A percentile compares a stretch with the other conserved stretches of the same genome.
phyloP scores from a whole-genome alignment of 148 eudicot genomes.

The Pharnaceum exiguum region DNA sequence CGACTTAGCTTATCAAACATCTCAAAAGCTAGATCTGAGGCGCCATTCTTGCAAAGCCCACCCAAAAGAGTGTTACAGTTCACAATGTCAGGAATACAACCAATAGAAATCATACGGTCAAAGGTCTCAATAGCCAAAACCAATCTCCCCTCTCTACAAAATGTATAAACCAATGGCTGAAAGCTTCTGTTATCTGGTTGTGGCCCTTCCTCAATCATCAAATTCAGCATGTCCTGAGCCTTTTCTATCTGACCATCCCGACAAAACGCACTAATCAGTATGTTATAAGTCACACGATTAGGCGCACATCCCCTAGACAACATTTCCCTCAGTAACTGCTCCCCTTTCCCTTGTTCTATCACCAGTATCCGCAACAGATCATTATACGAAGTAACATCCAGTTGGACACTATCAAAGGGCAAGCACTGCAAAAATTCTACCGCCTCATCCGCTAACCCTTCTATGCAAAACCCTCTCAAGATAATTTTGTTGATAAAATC shows the following conservation, averaged over 20 bases:
- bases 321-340: constrained; percentile 52
- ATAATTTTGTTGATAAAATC: constrained; percentile 51
- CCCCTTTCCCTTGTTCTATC: constrained; percentile 49
- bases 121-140: constrained; percentile 53
- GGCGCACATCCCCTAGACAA: constrained; percentile 41
- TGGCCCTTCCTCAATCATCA: constrained; percentile 50
- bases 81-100: constrained; percentile 61
- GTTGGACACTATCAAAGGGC: constrained; percentile 41
- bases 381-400: constrained; percentile 58
- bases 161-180: constrained; percentile 56
- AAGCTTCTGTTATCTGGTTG: constrained; percentile 55
- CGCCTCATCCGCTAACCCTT: constrained; percentile 45
- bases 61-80: constrained; percentile 58
- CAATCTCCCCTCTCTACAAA: constrained; percentile 51
- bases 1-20: constrained; percentile 47
- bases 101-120: constrained; percentile 54
- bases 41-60: constrained; percentile 60
- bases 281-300: constrained; percentile 56
- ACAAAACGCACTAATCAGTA: constrained; percentile 53
- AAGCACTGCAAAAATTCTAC: constrained; percentile 37
- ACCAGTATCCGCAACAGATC: constrained; percentile 41
- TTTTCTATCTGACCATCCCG: constrained; percentile 50
- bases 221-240: constrained; percentile 36
- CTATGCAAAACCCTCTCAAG: constrained; percentile 60
- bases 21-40: constrained; percentile 47